These are phyloP conservation scores for Haplosporangium sp. DNA, from an alignment of 371 early-diverging fungal species.

Conservation along the genomic window DNA sequence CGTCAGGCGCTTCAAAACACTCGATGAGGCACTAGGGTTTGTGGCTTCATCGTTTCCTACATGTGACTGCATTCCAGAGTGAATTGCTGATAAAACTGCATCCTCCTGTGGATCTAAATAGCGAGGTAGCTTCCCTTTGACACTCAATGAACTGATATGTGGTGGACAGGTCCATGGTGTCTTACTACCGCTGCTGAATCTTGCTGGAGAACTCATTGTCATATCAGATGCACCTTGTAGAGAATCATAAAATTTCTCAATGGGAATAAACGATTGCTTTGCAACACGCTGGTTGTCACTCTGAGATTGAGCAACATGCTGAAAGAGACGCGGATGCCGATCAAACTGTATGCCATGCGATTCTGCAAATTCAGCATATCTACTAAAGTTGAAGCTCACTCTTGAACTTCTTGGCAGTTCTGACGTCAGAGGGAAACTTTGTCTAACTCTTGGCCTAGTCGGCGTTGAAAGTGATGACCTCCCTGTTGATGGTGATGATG, in stretches of 20 bases:
- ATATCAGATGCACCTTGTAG: background rate
- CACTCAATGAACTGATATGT: slow-evolving; percentile 13
- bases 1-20: slow-evolving; percentile 2
- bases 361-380: background rate
- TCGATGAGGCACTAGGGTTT: background rate
- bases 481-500: background rate
- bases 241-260: slow-evolving; percentile 17
- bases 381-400: background rate
- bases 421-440: background rate
- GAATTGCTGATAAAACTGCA: slow-evolving; percentile 6
- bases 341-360: slow-evolving; percentile 10
- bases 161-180: slow-evolving; percentile 34
- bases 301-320: slow-evolving; percentile 7
- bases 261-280: slow-evolving; percentile 18
- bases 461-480: background rate
- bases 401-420: background rate
- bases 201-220: background rate
- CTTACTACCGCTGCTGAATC: background rate
- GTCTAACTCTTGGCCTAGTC: too few species aligned
- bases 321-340: slow-evolving; percentile 3
- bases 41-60: slow-evolving; percentile 6
- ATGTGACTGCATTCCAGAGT: slow-evolving; percentile 4
- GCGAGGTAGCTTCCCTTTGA: slow-evolving; percentile 11
- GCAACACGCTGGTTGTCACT: slow-evolving; percentile 11
- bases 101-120: slow-evolving; percentile 20